Evolutionary conservation across 371 early-diverging fungal genomes (phyloP).

Genomic region (Mucor irregularis): DNA sequence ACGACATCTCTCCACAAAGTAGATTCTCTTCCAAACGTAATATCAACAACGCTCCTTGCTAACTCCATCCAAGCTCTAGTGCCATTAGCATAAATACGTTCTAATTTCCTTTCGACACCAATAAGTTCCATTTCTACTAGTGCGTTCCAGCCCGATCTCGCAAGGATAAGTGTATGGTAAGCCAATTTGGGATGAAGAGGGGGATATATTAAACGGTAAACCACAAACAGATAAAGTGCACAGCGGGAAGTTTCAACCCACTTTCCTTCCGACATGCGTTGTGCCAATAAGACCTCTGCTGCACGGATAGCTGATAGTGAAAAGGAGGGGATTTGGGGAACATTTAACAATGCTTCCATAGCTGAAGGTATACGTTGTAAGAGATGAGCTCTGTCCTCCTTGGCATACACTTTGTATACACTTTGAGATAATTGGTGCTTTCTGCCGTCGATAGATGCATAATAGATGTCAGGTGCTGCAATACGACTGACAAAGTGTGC

Average conservation of each 20-base stretch:
- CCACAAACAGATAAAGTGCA: slow-evolving; percentile 61
- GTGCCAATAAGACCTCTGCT: slow-evolving; percentile 21
- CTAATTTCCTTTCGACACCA: slow-evolving; percentile 41
- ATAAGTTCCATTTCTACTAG: slow-evolving; percentile 48
- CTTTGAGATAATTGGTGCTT: neutral
- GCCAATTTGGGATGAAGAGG: slow-evolving; percentile 68
- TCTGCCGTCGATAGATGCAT: slow-evolving; percentile 3
- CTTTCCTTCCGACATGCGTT: slow-evolving; percentile 25
- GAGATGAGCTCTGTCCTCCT: slow-evolving; percentile 9
- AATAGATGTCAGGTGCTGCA: slow-evolving; percentile 34
- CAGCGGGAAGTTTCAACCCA: slow-evolving; percentile 58
- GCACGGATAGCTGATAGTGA: slow-evolving; percentile 24
- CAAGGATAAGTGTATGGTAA: slow-evolving; percentile 64
- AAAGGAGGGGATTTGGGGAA: slow-evolving; percentile 34
- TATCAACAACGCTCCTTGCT: slow-evolving; percentile 27
- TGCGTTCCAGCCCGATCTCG: slow-evolving; percentile 69
- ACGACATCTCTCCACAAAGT: slow-evolving; percentile 47
- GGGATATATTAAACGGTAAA: slow-evolving; percentile 71
- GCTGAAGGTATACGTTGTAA: slow-evolving; percentile 10
- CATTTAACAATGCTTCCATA: slow-evolving; percentile 17
- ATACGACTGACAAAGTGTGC: slow-evolving; percentile 36
- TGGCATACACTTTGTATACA: slow-evolving; percentile 1
- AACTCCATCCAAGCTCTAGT: slow-evolving; percentile 44
- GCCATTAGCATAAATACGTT: slow-evolving; percentile 43
- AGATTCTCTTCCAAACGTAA: slow-evolving; percentile 38